phyloP scores from a whole-genome alignment of 352 stramenopile genomes.

The Blastocystis hominis region DNA sequence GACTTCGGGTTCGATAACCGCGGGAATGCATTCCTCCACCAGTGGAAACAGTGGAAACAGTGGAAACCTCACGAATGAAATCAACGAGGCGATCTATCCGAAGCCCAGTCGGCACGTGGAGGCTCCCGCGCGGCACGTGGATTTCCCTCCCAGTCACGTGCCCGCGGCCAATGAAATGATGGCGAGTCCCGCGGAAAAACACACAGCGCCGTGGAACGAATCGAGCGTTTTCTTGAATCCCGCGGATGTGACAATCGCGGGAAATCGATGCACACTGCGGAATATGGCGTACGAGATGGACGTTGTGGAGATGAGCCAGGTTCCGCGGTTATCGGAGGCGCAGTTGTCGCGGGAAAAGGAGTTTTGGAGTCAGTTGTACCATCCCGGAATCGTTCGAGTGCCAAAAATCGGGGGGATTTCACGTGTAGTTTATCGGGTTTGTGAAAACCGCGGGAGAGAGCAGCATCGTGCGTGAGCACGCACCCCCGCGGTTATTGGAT shows the following conservation, averaged over 20 bases:
- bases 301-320: not conserved
- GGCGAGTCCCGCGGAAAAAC: too few species aligned
- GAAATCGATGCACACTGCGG: not conserved
- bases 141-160: too few species aligned
- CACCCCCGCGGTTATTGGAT: not conserved
- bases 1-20: too few species aligned
- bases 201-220: too few species aligned
- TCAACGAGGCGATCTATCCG: too few species aligned
- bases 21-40: too few species aligned
- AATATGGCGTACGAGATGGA: not conserved
- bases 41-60: too few species aligned
- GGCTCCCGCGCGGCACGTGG: too few species aligned
- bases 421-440: slow-evolving; percentile 39
- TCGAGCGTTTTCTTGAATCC: not conserved
- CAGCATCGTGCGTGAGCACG: not conserved
- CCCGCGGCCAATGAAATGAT: too few species aligned
- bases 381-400: not conserved
- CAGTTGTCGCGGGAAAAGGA: not conserved
- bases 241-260: not conserved
- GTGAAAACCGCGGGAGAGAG: not conserved
- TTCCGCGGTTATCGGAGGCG: not conserved
- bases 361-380: not conserved
- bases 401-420: not conserved
- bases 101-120: not conserved
- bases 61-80: too few species aligned